These are phyloP conservation scores for Austropuccinia psidii DNA, from an alignment of 1,284 basidiomycete genomes.

Conservation along the genomic window DNA sequence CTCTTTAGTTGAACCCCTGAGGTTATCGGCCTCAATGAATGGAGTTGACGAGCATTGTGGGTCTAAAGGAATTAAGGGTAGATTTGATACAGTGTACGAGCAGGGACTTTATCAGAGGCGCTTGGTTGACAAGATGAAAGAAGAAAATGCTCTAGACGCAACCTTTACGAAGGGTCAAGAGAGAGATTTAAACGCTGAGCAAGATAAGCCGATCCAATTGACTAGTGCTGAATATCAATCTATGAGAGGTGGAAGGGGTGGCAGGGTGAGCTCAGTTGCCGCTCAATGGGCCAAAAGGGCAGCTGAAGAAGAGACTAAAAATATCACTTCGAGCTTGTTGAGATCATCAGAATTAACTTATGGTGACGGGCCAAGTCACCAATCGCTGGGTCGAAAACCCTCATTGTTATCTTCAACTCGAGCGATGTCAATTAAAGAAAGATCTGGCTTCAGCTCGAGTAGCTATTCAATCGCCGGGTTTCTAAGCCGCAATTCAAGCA, in stretches of 20 bases:
- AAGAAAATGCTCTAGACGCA: not conserved
- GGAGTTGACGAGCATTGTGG: not conserved
- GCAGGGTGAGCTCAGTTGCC: conserved; percentile 21
- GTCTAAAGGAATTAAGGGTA: not conserved
- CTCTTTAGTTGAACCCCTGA: not conserved
- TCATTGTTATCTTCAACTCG: not conserved
- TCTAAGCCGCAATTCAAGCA: conserved; percentile 10
- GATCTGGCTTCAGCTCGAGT: not conserved
- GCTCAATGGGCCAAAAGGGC: conserved; percentile 16
- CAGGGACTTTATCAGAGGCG: too few species aligned
- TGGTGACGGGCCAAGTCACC: not conserved
- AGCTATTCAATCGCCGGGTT: conserved; percentile 3
- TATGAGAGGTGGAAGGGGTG: conserved; percentile 24
- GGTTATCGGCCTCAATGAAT: not conserved
- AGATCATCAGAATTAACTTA: not conserved
- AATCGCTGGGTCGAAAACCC: too few species aligned
- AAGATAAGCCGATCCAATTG: conserved; percentile 24
- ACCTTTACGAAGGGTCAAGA: not conserved
- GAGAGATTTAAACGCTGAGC: not conserved
- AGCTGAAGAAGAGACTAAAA: not conserved
- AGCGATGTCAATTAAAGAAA: conserved; percentile 5
- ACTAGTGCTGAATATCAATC: conserved; percentile 22
- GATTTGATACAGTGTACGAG: too few species aligned
- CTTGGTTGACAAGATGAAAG: too few species aligned
- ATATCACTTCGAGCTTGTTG: not conserved